phyloP scores from a whole-genome alignment of 306 rosid genomes.

The Notholithocarpus densiflorus region DNA sequence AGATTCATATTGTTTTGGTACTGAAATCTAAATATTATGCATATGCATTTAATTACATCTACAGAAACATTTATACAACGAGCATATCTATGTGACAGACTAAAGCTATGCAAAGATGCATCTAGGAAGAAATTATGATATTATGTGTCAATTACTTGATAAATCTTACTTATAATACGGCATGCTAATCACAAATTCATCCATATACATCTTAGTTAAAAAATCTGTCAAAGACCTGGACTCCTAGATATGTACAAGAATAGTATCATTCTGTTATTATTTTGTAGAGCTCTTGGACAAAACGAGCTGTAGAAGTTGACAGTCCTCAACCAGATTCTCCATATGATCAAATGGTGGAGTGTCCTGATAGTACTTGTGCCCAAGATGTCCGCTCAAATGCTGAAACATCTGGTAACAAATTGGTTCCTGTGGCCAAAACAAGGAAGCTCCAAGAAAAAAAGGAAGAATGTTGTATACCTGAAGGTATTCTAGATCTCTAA shows the following conservation, averaged over 20 bases:
- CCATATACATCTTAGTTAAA: neutral
- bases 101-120: neutral
- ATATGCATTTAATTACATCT: too few relatives aligned
- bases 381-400: conserved; percentile 70
- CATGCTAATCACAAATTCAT: neutral
- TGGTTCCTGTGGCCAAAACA: conserved; percentile 34
- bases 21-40: neutral
- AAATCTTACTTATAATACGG: neutral
- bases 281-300: conserved; percentile 91
- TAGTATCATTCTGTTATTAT: conserved; percentile 20
- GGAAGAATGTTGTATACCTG: conserved; percentile 51
- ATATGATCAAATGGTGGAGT: conserved; percentile 49
- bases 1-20: neutral
- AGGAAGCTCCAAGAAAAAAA: conserved; percentile 44
- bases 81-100: neutral
- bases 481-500: conserved; percentile 6
- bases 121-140: neutral
- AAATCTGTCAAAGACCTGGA: neutral
- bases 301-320: conserved; percentile 76
- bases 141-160: neutral
- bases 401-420: conserved; percentile 40
- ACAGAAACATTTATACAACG: neutral
- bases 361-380: conserved; percentile 85
- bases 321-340: conserved; percentile 58
- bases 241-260: neutral